Conservation (phyloP, 805 yeast genomes). For the Candida arabinofermentans region DNA sequence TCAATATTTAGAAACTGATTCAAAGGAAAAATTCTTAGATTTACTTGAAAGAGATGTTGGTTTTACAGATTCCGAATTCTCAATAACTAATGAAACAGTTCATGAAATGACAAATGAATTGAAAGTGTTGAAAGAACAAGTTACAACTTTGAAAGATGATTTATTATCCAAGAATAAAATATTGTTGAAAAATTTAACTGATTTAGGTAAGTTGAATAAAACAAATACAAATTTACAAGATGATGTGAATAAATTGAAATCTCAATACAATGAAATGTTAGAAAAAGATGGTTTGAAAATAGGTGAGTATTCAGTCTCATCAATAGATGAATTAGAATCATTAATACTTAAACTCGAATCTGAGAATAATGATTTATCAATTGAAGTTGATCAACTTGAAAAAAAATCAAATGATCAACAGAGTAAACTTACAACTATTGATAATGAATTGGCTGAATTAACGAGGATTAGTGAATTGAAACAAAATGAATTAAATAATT, state of each 20-base stretch:
- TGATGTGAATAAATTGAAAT: conserved; percentile 21
- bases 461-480: neutral
- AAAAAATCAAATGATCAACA: too few relatives aligned
- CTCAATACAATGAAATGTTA: conserved; percentile 26
- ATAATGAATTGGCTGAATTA: neutral
- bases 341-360: neutral
- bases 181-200: conserved; percentile 23
- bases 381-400: too few relatives aligned
- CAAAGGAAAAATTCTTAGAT: conserved; percentile 63
- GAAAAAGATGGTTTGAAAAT: conserved; percentile 16
- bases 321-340: neutral
- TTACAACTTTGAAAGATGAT: conserved; percentile 18
- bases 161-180: conserved; percentile 16
- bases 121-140: conserved; percentile 10
- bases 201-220: conserved; percentile 29
- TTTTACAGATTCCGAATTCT: conserved; percentile 20
- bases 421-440: neutral
- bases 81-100: conserved; percentile 16
- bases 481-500: neutral
- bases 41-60: conserved; percentile 37
- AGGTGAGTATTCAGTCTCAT: conserved; percentile 13
- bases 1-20: conserved; percentile 66
- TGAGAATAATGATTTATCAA: neutral
- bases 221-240: conserved; percentile 19
- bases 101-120: conserved; percentile 12